Evolutionary conservation across 2,329 filamentous ascomycete species (phyloP).

Genomic region (Talaromyces sp.): DNA sequence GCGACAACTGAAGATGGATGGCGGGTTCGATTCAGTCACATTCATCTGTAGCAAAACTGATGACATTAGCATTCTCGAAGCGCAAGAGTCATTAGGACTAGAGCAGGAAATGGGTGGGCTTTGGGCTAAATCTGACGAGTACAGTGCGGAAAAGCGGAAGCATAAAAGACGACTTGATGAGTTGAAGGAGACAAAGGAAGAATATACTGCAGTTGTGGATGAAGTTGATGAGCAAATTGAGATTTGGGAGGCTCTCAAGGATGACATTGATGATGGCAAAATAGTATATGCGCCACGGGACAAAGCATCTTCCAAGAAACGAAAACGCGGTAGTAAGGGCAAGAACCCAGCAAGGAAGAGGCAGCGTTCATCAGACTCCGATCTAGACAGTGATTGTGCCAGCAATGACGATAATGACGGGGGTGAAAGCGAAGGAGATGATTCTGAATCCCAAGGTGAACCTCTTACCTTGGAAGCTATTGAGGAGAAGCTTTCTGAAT

Average conservation of each 20-base stretch:
- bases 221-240: slow-evolving; percentile 42
- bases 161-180: slow-evolving; percentile 65
- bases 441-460: neutral
- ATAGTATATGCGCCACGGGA: slow-evolving; percentile 34
- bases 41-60: slow-evolving; percentile 65
- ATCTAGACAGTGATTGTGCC: neutral
- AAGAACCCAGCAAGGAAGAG: slow-evolving; percentile 32
- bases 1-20: slow-evolving; percentile 59
- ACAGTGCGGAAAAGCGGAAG: slow-evolving; percentile 31
- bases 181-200: slow-evolving; percentile 49
- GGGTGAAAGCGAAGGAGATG: slow-evolving; percentile 8
- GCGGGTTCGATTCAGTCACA: slow-evolving; percentile 52
- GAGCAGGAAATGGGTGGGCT: slow-evolving; percentile 31
- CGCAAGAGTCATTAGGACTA: slow-evolving; percentile 40
- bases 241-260: slow-evolving; percentile 43
- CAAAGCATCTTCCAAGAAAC: neutral
- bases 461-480: slow-evolving; percentile 12
- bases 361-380: neutral
- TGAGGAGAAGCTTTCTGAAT: slow-evolving; percentile 18
- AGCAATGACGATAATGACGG: neutral
- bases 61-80: slow-evolving; percentile 53
- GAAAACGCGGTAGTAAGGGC: slow-evolving; percentile 39
- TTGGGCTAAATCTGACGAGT: slow-evolving; percentile 21
- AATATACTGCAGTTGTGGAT: slow-evolving; percentile 36
- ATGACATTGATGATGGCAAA: slow-evolving; percentile 40